Conservation (phyloP, 2,329 filamentous ascomycete species). For the Colletotrichum incanum region DNA sequence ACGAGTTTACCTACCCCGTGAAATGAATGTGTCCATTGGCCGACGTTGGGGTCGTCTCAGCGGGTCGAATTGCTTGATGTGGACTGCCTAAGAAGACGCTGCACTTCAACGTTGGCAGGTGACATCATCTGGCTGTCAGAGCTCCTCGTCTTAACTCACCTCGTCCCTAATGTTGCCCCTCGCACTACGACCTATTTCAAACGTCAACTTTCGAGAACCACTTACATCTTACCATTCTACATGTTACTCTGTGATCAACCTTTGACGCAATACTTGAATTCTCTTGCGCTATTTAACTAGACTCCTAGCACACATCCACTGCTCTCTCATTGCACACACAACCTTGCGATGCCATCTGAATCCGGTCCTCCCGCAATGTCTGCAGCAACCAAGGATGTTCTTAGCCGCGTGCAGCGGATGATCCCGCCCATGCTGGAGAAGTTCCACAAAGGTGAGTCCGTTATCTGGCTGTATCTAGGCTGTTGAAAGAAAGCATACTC, state of each 20-base stretch:
- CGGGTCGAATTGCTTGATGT: slow-evolving; percentile 4
- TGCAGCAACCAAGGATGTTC: slow-evolving; percentile 79
- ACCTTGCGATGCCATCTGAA: slow-evolving; percentile 39
- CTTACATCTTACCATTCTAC: background rate
- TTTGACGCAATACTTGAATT: background rate
- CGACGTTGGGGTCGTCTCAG: background rate
- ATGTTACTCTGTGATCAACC: background rate
- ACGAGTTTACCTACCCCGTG: background rate
- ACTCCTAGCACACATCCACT: background rate
- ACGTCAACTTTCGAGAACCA: background rate
- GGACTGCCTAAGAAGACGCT: background rate
- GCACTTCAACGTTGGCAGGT: slow-evolving; percentile 10
- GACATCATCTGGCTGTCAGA: slow-evolving; percentile 41
- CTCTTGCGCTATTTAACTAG: slow-evolving; percentile 1
- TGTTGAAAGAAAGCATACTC: background rate
- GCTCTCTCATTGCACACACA: background rate
- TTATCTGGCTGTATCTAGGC: background rate
- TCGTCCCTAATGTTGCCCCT: slow-evolving; percentile 1
- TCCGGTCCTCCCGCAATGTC: slow-evolving; percentile 68
- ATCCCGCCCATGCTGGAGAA: slow-evolving; percentile 94
- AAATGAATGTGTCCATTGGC: background rate
- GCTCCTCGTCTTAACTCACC: slow-evolving; percentile 19
- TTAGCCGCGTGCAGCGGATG: slow-evolving; percentile 88
- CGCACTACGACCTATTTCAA: slow-evolving; percentile 1
- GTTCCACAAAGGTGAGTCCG: slow-evolving; percentile 89